Conservation (phyloP, 345 rosid species). For the Euphorbia lathyris region DNA sequence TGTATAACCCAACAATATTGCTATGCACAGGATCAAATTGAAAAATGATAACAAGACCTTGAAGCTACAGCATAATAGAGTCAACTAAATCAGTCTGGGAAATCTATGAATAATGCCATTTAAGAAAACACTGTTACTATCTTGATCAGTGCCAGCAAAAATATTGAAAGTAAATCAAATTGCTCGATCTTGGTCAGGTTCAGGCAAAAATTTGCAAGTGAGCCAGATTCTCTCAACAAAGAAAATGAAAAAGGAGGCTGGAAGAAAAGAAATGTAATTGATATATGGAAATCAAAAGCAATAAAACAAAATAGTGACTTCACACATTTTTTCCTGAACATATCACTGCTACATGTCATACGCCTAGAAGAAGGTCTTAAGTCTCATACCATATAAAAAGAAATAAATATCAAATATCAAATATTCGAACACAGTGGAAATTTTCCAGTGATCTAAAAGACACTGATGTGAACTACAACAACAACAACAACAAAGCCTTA, state of each 20-base stretch:
- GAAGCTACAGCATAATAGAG: neutral
- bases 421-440: neutral
- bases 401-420: neutral
- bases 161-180: neutral
- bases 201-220: no score
- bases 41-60: neutral
- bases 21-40: neutral
- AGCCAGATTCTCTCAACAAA: no score
- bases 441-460: neutral
- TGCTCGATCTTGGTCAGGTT: neutral
- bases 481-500: no score
- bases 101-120: neutral
- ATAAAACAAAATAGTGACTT: no score
- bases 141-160: neutral
- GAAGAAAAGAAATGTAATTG: no score
- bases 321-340: no score
- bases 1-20: neutral
- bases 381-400: neutral
- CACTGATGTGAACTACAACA: neutral
- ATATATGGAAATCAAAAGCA: no score
- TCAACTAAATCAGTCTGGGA: neutral
- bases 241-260: no score
- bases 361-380: neutral
- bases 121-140: neutral
- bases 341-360: no score